These are phyloP conservation scores for Plantago lanceolata DNA, from an alignment of 305 asterid species.

Conservation along the genomic window DNA sequence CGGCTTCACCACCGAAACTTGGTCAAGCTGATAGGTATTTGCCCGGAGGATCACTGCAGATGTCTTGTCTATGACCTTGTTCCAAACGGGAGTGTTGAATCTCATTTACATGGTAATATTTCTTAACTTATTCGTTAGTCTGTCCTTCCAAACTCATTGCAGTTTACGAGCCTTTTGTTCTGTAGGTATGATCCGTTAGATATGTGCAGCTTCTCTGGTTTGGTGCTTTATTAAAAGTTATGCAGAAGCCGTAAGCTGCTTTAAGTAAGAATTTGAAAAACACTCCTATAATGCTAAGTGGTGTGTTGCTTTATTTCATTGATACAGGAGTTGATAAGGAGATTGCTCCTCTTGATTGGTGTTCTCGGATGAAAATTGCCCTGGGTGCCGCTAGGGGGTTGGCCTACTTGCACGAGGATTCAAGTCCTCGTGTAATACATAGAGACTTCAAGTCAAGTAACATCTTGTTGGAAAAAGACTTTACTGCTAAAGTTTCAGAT, in stretches of 20 bases:
- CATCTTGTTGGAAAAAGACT: slow-evolving; percentile 73
- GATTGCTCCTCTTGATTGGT: slow-evolving; percentile 69
- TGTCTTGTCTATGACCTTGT: slow-evolving; percentile 83
- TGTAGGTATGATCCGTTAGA: not conserved
- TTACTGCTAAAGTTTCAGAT: slow-evolving; percentile 85
- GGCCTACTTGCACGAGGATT: slow-evolving; percentile 90
- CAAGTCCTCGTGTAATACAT: slow-evolving; percentile 93
- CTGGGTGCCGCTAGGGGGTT: slow-evolving; percentile 86
- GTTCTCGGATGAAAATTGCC: slow-evolving; percentile 76
- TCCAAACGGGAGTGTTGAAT: slow-evolving; percentile 91
- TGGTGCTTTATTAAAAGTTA: too few species aligned
- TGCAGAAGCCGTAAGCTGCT: not conserved
- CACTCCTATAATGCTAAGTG: not conserved
- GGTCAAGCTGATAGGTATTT: slow-evolving; percentile 79
- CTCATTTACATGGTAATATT: slow-evolving; percentile 73
- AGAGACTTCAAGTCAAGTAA: slow-evolving; percentile 94
- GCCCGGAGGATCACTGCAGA: slow-evolving; percentile 63
- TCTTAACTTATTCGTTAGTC: not conserved
- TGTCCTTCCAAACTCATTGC: not conserved
- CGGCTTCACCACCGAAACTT: slow-evolving; percentile 83
- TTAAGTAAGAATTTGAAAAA: not conserved
- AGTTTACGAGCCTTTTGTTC: not conserved
- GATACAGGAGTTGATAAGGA: slow-evolving; percentile 63
- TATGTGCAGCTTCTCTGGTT: too few species aligned
- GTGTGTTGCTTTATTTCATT: slow-evolving; percentile 14